These are phyloP conservation scores for Talaromyces borbonicus DNA, from an alignment of 495 filamentous ascomycete species.

Conservation along the genomic window DNA sequence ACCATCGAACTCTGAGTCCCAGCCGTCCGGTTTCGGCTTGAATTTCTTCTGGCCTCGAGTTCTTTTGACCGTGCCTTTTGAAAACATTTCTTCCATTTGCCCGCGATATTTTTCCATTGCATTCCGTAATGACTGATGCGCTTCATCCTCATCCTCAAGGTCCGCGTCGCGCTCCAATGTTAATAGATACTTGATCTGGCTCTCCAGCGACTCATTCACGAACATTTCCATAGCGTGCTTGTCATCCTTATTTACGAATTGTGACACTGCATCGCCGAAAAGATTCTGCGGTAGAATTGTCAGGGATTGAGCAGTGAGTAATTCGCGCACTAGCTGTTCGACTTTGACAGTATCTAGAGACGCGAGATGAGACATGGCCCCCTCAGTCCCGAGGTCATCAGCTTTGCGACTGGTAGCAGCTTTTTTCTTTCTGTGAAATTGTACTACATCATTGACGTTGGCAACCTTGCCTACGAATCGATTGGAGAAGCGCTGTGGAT, in stretches of 20 bases:
- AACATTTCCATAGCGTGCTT: conserved; percentile 88
- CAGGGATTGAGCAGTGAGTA: conserved; percentile 70
- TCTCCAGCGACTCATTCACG: conserved; percentile 66
- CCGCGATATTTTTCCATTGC: conserved; percentile 63
- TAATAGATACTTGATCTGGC: conserved; percentile 67
- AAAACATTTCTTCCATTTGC: conserved; percentile 63
- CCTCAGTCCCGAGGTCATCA: conserved; percentile 36
- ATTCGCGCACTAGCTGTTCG: conserved; percentile 77
- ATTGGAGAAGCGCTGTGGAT: conserved; percentile 94
- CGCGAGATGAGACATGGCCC: conserved; percentile 47
- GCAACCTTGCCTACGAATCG: conserved; percentile 84
- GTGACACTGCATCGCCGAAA: conserved; percentile 85
- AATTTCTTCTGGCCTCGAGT: conserved; percentile 49
- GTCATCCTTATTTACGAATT: conserved; percentile 94
- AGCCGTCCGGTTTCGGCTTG: conserved; percentile 67
- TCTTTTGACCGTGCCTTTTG: conserved; percentile 53
- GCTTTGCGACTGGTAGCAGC: conserved; percentile 24
- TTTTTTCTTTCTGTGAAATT: conserved; percentile 83
- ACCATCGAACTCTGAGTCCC: conserved; percentile 83
- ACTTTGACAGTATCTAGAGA: conserved; percentile 73
- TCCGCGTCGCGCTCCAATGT: conserved; percentile 54
- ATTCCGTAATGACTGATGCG: conserved; percentile 46
- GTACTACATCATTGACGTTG: conserved; percentile 87
- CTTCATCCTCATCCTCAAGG: conserved; percentile 55
- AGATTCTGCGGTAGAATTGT: conserved; percentile 85